A percentile compares a stretch with the other conserved stretches of the same genome.
phyloP scores from a whole-genome alignment of 495 filamentous ascomycete genomes.

The Penicillium antarcticum region DNA sequence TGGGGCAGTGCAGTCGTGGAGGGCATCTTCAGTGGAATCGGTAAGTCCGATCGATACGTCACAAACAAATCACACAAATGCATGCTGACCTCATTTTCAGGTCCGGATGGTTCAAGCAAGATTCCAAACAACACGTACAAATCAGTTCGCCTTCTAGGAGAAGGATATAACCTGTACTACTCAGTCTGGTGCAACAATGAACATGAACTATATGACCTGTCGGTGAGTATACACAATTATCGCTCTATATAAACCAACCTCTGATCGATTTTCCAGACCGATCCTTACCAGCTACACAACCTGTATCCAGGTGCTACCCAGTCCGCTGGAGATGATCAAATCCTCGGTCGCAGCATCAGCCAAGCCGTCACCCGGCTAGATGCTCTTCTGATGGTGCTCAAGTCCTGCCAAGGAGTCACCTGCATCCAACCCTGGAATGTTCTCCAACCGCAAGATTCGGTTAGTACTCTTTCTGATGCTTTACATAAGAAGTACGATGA shows the following conservation, averaged over 20 bases:
- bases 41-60: constrained; percentile 13
- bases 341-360: constrained; percentile 44
- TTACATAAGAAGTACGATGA: constrained; percentile 49
- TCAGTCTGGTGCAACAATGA: constrained; percentile 65
- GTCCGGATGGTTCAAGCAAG: constrained; percentile 10
- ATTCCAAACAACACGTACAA: constrained; percentile 63
- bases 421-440: constrained; percentile 59
- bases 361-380: constrained; percentile 53
- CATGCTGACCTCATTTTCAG: constrained; percentile 8
- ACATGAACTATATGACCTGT: constrained; percentile 62
- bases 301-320: constrained; percentile 38
- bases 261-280: constrained; percentile 34
- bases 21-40: constrained; percentile 34
- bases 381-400: constrained; percentile 59
- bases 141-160: constrained; percentile 52
- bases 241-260: neutral
- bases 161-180: constrained; percentile 58
- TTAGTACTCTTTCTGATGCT: constrained; percentile 33
- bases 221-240: constrained; percentile 24
- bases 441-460: constrained; percentile 51
- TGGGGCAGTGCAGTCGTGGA: constrained; percentile 56
- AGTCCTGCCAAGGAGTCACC: constrained; percentile 56
- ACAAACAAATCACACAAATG: too few relatives aligned
- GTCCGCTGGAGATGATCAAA: constrained; percentile 5
- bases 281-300: constrained; percentile 60